A percentile compares a stretch with the other conserved stretches of the same genome.
These are phyloP conservation scores for Oidiodendron maius DNA, from an alignment of 495 filamentous ascomycete genomes.

Conservation along the genomic window DNA sequence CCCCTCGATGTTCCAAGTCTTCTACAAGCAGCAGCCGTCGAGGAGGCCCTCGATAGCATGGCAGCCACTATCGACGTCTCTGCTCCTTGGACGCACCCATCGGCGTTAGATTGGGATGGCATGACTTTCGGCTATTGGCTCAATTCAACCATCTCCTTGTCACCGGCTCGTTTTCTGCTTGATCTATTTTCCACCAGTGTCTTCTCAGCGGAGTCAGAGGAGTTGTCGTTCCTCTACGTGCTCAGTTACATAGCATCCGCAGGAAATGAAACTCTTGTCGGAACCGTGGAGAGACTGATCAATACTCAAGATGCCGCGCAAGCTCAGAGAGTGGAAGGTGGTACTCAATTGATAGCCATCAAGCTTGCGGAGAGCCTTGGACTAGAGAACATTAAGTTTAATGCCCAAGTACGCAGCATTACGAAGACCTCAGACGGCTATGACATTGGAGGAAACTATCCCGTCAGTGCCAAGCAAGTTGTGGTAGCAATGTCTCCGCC, in stretches of 20 bases:
- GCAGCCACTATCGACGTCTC: not conserved
- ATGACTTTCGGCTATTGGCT: not conserved
- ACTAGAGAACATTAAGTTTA: not conserved
- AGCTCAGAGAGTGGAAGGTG: not conserved
- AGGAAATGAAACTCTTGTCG: not conserved
- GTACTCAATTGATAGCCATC: constrained; percentile 6
- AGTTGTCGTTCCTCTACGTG: constrained; percentile 3
- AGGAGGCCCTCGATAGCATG: not conserved
- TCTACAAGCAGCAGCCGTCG: constrained; percentile 1
- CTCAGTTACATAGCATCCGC: constrained; percentile 2
- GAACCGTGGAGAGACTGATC: constrained; percentile 1
- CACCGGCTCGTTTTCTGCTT: not conserved
- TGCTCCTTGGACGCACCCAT: constrained; percentile 3
- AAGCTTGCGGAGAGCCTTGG: constrained; percentile 1
- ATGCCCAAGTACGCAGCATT: constrained; percentile 2
- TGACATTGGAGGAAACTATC: not conserved
- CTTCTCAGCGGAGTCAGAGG: constrained; percentile 1
- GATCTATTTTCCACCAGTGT: not conserved
- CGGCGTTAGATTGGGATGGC: not conserved
- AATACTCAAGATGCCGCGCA: not conserved
- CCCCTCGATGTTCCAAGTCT: not conserved
- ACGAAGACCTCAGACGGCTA: not conserved
- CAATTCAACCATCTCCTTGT: not conserved
- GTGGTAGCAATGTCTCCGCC: constrained; percentile 7
- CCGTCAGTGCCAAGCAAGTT: not conserved